These are phyloP conservation scores for Trichoderma pleuroti DNA, from an alignment of 2,329 filamentous ascomycete genomes.

Conservation along the genomic window DNA sequence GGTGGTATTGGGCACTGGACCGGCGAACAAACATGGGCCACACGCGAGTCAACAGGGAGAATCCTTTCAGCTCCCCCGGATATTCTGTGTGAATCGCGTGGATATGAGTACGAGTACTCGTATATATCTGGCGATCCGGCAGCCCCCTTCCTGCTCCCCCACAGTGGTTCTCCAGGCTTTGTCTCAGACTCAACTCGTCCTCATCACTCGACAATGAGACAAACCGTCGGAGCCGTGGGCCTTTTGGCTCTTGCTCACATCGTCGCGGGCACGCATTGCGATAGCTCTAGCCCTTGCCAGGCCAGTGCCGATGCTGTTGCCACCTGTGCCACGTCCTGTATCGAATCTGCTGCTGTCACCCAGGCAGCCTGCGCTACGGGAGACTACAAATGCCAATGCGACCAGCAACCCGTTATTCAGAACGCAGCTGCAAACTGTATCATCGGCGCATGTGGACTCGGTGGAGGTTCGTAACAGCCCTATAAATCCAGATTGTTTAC, in stretches of 20 bases:
- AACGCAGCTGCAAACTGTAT: constrained; percentile 24
- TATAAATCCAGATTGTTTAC: neutral
- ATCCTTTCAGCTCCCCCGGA: neutral
- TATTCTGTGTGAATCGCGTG: neutral
- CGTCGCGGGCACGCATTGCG: constrained; percentile 23
- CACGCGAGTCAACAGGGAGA: neutral
- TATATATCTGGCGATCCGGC: neutral
- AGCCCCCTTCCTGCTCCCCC: neutral
- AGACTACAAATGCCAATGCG: constrained; percentile 29
- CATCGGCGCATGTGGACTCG: constrained; percentile 23
- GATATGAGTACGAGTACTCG: neutral
- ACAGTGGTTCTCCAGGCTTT: neutral
- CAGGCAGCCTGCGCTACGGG: constrained; percentile 23
- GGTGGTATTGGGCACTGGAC: neutral
- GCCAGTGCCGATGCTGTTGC: constrained; percentile 26
- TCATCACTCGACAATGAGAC: constrained; percentile 1
- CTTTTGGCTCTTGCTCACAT: constrained; percentile 23
- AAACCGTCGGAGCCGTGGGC: constrained; percentile 4
- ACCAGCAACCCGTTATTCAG: constrained; percentile 25
- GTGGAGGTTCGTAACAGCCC: neutral
- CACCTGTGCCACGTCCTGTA: constrained; percentile 26
- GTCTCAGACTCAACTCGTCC: neutral
- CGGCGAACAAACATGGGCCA: neutral
- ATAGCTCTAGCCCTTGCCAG: constrained; percentile 26
- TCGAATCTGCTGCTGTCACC: constrained; percentile 27